A percentile compares a stretch with the other conserved stretches of the same genome.
phyloP scores from a whole-genome alignment of 1,139 yeast genomes.

The Suhomyces chickasaworum region DNA sequence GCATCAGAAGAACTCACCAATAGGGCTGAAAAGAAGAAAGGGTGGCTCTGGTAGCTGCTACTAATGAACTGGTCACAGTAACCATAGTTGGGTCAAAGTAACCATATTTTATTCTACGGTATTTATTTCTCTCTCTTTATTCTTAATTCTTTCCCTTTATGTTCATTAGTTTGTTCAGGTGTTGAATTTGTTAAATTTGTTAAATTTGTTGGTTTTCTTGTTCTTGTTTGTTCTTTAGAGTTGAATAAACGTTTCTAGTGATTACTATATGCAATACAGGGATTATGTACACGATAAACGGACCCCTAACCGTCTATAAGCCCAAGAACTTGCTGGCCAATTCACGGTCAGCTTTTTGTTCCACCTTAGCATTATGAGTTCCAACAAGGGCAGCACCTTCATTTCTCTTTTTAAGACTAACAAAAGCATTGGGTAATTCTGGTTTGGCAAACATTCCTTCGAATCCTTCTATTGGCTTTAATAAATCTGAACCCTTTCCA shows the following conservation, averaged over 20 bases:
- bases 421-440: slow-evolving; percentile 69
- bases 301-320: slow-evolving; percentile 11
- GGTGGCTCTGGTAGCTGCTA: slow-evolving; percentile 35
- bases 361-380: slow-evolving; percentile 26
- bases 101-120: too few relatives aligned
- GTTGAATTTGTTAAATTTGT: too few relatives aligned
- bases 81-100: too few relatives aligned
- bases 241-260: slow-evolving; percentile 4
- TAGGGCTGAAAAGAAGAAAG: slow-evolving; percentile 19
- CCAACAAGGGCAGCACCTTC: slow-evolving; percentile 43
- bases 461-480: slow-evolving; percentile 70
- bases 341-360: slow-evolving; percentile 32
- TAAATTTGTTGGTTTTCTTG: too few relatives aligned
- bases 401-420: slow-evolving; percentile 54
- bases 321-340: slow-evolving; percentile 32
- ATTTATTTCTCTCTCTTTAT: too few relatives aligned
- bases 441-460: slow-evolving; percentile 78
- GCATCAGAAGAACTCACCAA: slow-evolving; percentile 18
- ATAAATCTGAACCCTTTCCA: slow-evolving; percentile 64
- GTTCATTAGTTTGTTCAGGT: too few relatives aligned
- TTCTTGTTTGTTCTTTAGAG: too few relatives aligned
- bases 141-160: too few relatives aligned
- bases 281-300: slow-evolving; percentile 4
- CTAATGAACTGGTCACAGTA: too few relatives aligned
- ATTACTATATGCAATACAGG: slow-evolving; percentile 8